Base-by-base conservation (phyloP, 352 stramenopile species). In the Globisporangium lucens region DNA sequence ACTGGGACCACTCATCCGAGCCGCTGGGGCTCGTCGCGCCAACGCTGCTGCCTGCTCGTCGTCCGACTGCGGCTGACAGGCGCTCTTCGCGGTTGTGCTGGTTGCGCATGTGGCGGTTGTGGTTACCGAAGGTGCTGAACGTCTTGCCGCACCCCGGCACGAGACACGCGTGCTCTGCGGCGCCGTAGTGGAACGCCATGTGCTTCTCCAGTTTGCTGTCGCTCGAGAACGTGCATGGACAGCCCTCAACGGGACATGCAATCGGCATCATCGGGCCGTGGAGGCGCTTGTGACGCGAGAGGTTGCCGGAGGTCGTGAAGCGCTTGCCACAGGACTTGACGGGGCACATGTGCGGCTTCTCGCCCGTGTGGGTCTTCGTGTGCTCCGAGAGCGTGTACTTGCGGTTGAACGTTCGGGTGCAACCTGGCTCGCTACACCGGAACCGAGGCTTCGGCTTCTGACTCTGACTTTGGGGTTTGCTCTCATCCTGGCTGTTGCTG, bases 331-430 rank as follows among this genome's bases (percentile, higher is more conserved):
- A 78, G n/a, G 62, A 65, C 35, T 24, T 24, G 30, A 69, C 60
- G 30, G 69, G 57, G 10, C 76, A 83, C 33, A 66, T 29, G 57
- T 91, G 79, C 3, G 85, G 83, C 56, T 90, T 82, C 71, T 91
- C 83, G 17, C 85, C 85, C 56, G 83, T 90, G 73, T 93, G 85
- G 52, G 83, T 93, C 75, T 91, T 91, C 63, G 86, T 79, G 66
- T 93, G 85, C 62, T 90, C 81, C 47, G 77, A 85, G 60, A 89
- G 69, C 53, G 83, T 90, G 63, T 87, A 90, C 61, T 87, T 88
- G 72, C 82, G 82, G 68, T 88, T 79, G 74, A 90, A 89, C 5
- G 59, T 53, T 4, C 59, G 59, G 41, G 59, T 64, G 27, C 59
- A 64, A 27, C 59, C 59, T 38, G 43, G 59, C 24, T 64, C 59